Evolutionary conservation across 345 rosid genomes (phyloP), one percentile per base, ranked within the genome.

Genomic region (Acer campestre): DNA sequence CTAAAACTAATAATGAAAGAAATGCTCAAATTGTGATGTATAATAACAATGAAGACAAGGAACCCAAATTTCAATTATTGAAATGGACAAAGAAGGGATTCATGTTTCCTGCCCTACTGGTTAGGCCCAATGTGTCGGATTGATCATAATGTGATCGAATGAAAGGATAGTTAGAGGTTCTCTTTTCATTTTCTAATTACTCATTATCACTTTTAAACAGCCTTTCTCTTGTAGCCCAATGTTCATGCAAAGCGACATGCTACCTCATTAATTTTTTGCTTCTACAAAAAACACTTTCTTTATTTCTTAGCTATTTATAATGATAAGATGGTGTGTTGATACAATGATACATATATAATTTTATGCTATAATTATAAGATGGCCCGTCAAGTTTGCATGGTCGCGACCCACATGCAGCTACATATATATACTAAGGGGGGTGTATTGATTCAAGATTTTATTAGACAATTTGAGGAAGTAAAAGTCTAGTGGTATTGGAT

Each of bases 61-160:
- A 6, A 73, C 25, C 64, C 6, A 56, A n/a, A n/a, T 1, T 73
- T 79, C 78, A 61, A 79, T 84, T 65, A 84, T 79, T 81, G 81
- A 77, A 48, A 76, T 79, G 71, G 82, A 76, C 80, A 81, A 74
- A 53, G 71, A 49, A 65, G 74, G 44, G 69, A 40, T 16, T 75
- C 16, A 61, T 66, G 40, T 64, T 17, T 56, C 31, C 40, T 78
- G 71, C 71, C 79, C 82, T 69, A 74, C 80, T 49, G 16, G 63
- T 66, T 65, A 71, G 79, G 40, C 75, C 61, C 71, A 72, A 9
- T 68, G 22, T 80, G 79, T 77, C 76, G 76, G 79, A 38, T 64
- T 44, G 56, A 70, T 16, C 10, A 12, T 38, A 48, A 56, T 10
- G 17, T 27, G 22, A 62, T 48, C 18, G 31, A 27, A 25, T 74